phyloP scores from a whole-genome alignment of 2,329 filamentous ascomycete species.

The Periconia digitata region DNA sequence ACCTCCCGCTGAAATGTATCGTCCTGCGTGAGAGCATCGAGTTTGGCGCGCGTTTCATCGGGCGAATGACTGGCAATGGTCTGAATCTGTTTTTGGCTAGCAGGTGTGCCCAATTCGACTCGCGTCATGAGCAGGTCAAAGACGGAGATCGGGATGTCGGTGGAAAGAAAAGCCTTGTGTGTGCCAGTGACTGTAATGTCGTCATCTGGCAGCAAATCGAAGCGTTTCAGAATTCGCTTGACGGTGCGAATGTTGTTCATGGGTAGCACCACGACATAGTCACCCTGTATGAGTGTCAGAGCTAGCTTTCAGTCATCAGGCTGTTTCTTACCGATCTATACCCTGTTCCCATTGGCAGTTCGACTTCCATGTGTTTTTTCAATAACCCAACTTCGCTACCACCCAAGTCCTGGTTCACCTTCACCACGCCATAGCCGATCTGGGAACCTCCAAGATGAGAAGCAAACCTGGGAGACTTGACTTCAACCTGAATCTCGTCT shows the following conservation, averaged over 20 bases:
- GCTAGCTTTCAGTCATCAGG: not conserved
- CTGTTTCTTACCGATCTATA: slow-evolving; percentile 55
- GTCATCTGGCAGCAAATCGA: slow-evolving; percentile 14
- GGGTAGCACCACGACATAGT: slow-evolving; percentile 73
- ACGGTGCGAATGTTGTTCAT: slow-evolving; percentile 53
- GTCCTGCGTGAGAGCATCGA: slow-evolving; percentile 30
- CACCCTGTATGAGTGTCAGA: slow-evolving; percentile 49
- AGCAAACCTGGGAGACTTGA: slow-evolving; percentile 10
- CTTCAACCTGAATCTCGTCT: slow-evolving; percentile 7
- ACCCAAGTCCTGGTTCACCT: slow-evolving; percentile 12
- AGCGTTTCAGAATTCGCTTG: slow-evolving; percentile 19
- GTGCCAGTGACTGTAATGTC: slow-evolving; percentile 13
- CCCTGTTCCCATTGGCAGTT: slow-evolving; percentile 45
- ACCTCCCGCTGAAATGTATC: slow-evolving; percentile 15
- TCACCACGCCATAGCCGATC: slow-evolving; percentile 12
- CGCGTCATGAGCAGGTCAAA: slow-evolving; percentile 14
- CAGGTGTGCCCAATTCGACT: slow-evolving; percentile 16
- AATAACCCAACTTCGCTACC: slow-evolving; percentile 12
- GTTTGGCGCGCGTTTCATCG: slow-evolving; percentile 7
- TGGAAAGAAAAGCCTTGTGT: slow-evolving; percentile 12
- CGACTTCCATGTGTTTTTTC: slow-evolving; percentile 27
- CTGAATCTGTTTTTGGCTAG: slow-evolving; percentile 16
- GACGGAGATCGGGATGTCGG: slow-evolving; percentile 10
- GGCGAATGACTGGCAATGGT: slow-evolving; percentile 10
- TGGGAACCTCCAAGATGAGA: slow-evolving; percentile 12